phyloP scores from a whole-genome alignment of 2,329 filamentous ascomycete genomes.

The Penicillium sclerotigenum region DNA sequence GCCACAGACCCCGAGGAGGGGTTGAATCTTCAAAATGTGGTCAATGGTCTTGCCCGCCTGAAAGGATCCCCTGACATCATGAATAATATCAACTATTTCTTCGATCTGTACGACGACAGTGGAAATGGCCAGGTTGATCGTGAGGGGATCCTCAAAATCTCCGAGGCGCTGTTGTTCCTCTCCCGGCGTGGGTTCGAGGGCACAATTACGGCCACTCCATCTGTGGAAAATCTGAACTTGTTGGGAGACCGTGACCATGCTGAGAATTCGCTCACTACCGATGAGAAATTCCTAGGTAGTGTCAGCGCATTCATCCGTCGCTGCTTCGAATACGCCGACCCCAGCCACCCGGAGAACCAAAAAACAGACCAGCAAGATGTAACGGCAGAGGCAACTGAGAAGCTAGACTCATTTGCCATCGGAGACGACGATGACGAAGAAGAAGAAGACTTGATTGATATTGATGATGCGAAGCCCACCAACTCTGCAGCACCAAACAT shows the following conservation, averaged over 20 bases:
- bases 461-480: conserved; percentile 33
- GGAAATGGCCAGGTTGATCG: conserved; percentile 87
- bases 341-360: conserved; percentile 69
- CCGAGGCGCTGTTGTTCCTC: conserved; percentile 87
- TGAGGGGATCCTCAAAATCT: conserved; percentile 91
- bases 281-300: conserved; percentile 86
- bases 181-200: conserved; percentile 84
- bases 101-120: conserved; percentile 93
- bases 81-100: conserved; percentile 97
- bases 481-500: conserved; percentile 17
- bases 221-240: conserved; percentile 52
- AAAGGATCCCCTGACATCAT: conserved; percentile 95
- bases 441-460: conserved; percentile 44
- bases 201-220: conserved; percentile 62
- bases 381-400: conserved; percentile 33
- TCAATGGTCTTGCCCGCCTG: conserved; percentile 82
- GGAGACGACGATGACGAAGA: conserved; percentile 59
- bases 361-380: conserved; percentile 32
- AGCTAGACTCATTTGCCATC: conserved; percentile 66
- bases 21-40: conserved; percentile 85
- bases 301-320: conserved; percentile 93
- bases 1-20: conserved; percentile 73
- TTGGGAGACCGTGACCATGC: conserved; percentile 34
- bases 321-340: conserved; percentile 97
- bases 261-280: conserved; percentile 57